phyloP scores from a whole-genome alignment of 1,139 yeast genomes.

The Meyerozyma carpophila region DNA sequence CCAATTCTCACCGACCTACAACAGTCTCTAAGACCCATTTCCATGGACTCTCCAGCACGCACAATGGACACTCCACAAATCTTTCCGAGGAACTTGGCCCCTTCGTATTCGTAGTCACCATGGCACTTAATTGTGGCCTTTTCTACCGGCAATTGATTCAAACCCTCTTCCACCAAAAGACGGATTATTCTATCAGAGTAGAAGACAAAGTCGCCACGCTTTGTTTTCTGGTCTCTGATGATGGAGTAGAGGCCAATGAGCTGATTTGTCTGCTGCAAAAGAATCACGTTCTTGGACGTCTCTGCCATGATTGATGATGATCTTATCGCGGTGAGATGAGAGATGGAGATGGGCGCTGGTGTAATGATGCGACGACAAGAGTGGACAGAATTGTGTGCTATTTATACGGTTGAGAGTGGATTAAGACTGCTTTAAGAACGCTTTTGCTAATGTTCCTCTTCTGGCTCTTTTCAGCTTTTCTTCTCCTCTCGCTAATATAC shows the following conservation, averaged over 20 bases:
- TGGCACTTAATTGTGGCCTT: conserved; percentile 66
- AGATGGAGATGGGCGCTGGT: too few species aligned
- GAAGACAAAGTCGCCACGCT: conserved; percentile 88
- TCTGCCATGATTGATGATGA: neutral
- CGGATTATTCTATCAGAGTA: conserved; percentile 93
- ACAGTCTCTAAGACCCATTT: conserved; percentile 91
- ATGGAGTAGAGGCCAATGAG: conserved; percentile 81
- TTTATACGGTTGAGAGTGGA: neutral
- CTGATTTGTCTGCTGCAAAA: conserved; percentile 87
- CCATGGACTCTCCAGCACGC: conserved; percentile 98
- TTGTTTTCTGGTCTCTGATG: conserved; percentile 74
- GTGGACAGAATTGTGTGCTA: neutral
- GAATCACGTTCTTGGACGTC: conserved; percentile 46
- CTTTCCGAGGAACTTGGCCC: conserved; percentile 82
- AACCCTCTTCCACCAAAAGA: conserved; percentile 87
- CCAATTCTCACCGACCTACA: conserved; percentile 95
- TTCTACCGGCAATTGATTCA: conserved; percentile 85
- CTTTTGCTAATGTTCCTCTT: too few species aligned
- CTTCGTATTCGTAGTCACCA: conserved; percentile 65
- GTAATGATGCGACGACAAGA: too few species aligned
- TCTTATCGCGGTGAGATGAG: neutral
- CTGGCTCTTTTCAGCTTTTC: too few species aligned
- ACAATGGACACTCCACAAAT: conserved; percentile 97
- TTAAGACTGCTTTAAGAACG: neutral
- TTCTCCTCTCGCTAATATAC: neutral